These are phyloP conservation scores for Thuidium tamariscinum DNA, from an alignment of 225 moss, liverwort and hornwort genomes.

Conservation along the genomic window DNA sequence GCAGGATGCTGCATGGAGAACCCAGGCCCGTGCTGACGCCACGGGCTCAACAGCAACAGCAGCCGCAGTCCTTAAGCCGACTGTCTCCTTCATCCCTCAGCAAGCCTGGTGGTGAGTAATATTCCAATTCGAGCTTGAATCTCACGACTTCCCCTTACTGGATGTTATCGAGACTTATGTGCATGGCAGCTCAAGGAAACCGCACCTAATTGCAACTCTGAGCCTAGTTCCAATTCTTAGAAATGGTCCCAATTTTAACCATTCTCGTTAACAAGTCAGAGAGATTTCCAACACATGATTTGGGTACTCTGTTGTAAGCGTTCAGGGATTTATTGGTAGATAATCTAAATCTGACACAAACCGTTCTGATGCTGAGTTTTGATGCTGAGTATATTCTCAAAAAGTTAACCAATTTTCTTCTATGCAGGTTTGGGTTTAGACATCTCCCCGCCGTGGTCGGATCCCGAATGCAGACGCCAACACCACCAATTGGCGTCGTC, in stretches of 20 bases:
- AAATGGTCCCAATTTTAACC: not conserved
- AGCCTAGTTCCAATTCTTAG: not conserved
- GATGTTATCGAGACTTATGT: not conserved
- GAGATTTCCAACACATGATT: not conserved
- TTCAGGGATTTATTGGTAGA: not conserved
- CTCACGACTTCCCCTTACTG: not conserved
- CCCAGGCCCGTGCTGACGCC: not conserved
- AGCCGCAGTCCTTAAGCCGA: conserved; percentile 13
- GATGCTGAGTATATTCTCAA: not conserved
- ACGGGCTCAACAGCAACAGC: conserved; percentile 7
- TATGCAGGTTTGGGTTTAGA: conserved; percentile 17
- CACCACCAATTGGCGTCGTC: not conserved
- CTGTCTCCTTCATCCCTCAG: conserved; percentile 1
- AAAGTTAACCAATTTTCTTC: not conserved
- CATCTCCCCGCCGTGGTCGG: conserved; percentile 10
- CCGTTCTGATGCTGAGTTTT: not conserved
- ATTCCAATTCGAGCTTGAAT: not conserved
- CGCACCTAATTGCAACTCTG: not conserved
- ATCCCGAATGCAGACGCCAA: not conserved
- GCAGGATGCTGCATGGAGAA: conserved; percentile 26
- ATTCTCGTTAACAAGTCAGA: not conserved
- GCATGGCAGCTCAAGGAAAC: not conserved
- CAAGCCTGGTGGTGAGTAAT: conserved; percentile 19
- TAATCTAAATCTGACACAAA: too few species aligned
- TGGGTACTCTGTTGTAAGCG: not conserved